phyloP scores from a whole-genome alignment of 2,329 filamentous ascomycete genomes.

The Trichoderma hamatum region DNA sequence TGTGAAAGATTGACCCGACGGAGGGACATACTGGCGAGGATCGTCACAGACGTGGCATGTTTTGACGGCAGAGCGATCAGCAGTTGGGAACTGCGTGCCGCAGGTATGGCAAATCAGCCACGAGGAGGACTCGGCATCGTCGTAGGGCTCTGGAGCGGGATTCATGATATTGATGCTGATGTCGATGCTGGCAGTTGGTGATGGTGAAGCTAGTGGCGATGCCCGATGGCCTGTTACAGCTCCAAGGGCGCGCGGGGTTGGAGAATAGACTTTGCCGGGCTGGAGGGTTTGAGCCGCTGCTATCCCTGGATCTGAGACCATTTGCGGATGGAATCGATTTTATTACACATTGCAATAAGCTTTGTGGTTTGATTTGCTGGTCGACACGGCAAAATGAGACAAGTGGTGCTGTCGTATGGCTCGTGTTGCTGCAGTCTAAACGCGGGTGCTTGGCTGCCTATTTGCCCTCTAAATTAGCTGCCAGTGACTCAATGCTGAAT shows the following conservation, averaged over 20 bases:
- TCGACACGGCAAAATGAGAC: neutral
- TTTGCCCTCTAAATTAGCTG: neutral
- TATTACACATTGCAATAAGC: neutral
- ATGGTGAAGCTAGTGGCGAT: neutral
- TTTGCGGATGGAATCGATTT: neutral
- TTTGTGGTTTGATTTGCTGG: neutral
- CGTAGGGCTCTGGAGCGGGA: constrained; percentile 26
- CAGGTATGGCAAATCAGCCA: constrained; percentile 67
- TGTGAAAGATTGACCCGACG: constrained; percentile 62
- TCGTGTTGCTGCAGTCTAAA: neutral
- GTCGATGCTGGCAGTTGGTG: neutral
- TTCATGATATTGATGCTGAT: constrained; percentile 21
- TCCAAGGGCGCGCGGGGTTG: constrained; percentile 23
- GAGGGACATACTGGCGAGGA: constrained; percentile 69
- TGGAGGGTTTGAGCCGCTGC: neutral
- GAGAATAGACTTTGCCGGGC: constrained; percentile 1
- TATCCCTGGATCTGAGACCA: neutral
- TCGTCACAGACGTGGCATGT: constrained; percentile 75
- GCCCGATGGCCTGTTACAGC: neutral
- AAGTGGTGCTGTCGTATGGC: neutral
- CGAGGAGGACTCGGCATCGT: constrained; percentile 3
- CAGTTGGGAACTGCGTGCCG: constrained; percentile 63
- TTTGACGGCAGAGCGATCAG: constrained; percentile 51
- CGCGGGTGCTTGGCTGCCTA: too few relatives aligned
- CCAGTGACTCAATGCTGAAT: neutral